Conservation (phyloP, 805 yeast genomes). For the Candida pseudoglaebosa region DNA sequence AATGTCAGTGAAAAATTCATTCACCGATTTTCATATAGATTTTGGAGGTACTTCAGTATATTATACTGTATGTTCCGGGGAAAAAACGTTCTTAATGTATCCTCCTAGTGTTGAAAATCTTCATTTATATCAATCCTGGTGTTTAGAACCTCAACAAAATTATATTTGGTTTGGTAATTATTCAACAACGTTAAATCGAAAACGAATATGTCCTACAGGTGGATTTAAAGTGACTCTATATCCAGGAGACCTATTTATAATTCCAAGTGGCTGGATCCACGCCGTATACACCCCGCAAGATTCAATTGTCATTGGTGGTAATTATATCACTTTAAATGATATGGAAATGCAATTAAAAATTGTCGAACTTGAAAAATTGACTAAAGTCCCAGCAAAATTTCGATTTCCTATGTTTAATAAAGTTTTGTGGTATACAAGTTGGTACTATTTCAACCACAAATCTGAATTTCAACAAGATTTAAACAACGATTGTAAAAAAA, state of each 20-base stretch:
- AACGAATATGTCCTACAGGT: constrained; percentile 20
- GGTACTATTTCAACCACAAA: constrained; percentile 32
- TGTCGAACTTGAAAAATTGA: constrained; percentile 56
- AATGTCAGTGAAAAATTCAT: constrained; percentile 79
- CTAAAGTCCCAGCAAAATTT: constrained; percentile 72
- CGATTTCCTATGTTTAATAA: constrained; percentile 73
- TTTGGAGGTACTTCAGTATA: constrained; percentile 92
- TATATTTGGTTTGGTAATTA: constrained; percentile 62
- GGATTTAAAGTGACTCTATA: constrained; percentile 53
- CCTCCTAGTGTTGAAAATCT: constrained; percentile 73
- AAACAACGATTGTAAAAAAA: constrained; percentile 5
- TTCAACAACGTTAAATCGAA: constrained; percentile 26
- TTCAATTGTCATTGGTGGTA: constrained; percentile 83
- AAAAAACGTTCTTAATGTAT: constrained; percentile 67
- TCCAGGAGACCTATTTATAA: constrained; percentile 71
- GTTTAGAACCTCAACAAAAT: constrained; percentile 59
- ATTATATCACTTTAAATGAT: constrained; percentile 66
- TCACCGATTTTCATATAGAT: constrained; percentile 88
- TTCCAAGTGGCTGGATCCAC: constrained; percentile 94
- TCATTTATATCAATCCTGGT: constrained; percentile 66
- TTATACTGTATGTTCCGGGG: constrained; percentile 75
- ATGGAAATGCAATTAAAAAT: constrained; percentile 60
- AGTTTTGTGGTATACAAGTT: constrained; percentile 66
- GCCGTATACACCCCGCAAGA: constrained; percentile 82
- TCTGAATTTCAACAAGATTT: constrained; percentile 18